Evolutionary conservation across 768 basidiomycete species (phyloP), one percentile per base, ranked within the genome.

Genomic region (Amanita phalloides): DNA sequence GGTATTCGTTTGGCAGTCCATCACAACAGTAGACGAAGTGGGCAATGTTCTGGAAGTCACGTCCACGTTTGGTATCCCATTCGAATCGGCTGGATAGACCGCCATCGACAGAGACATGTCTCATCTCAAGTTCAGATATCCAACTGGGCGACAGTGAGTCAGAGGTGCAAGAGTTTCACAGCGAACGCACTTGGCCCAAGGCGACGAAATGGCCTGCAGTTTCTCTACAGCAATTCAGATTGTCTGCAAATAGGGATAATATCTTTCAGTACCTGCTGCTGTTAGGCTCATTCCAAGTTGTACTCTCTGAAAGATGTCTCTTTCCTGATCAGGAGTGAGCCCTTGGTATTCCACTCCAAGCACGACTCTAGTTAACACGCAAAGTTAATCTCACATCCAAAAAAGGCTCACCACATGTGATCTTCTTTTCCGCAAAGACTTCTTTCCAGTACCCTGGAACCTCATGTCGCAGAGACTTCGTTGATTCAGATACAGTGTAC

Each of bases 241-340:
- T 14, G 39, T 17, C 43, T 26, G 20, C 8, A 28, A 14, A 28
- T 47, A 17, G 49, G 25, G 13, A 38, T 30, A 46, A 33, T 36
- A 21, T n/a, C 47, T 5, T n/a, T 23, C 6, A 42, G 44, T 58
- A 84, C 87, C 86, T 61, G 87, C 84, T 20, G 81, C 75, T 6
- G 84, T 83, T 44, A 92, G 70, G 13, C 78, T 70, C 68, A 88
- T 79, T 49, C 89, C 89, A 37, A 91, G 64, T 57, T 92, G 90
- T 13, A 92, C 89, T 25, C 90, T 73, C 57, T 87, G 84, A 60
- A 88, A 89, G 20, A 90, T 82, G 49, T 91, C 89, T 45, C 88
- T 78, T 63, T 91, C 87, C 3, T 72, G 67, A 4, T 71, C 69
- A 10, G 76, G 70, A 2, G 72, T 62, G 1, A 91, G 66, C 26